Evolutionary conservation across 805 yeast genomes (phyloP).

Genomic region (Candida tallmaniae): DNA sequence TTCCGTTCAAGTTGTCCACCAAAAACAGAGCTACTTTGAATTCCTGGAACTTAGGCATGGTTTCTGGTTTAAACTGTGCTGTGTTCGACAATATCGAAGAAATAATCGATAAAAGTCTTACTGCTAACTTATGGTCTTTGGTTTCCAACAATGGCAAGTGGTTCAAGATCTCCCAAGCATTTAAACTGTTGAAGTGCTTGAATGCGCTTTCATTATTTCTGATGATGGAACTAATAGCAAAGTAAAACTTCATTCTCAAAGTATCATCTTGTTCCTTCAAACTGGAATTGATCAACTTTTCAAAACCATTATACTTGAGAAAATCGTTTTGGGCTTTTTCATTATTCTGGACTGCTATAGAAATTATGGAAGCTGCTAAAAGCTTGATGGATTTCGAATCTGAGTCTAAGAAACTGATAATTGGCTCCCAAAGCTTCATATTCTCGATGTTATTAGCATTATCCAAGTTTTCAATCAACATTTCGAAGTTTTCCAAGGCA

Average conservation of each 20-base stretch:
- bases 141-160: constrained; percentile 24
- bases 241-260: constrained; percentile 60
- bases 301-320: constrained; percentile 46
- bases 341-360: constrained; percentile 92
- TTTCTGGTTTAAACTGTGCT: constrained; percentile 32
- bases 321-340: constrained; percentile 68
- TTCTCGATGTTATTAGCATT: constrained; percentile 91
- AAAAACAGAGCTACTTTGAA: constrained; percentile 31
- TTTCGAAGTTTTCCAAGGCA: constrained; percentile 88
- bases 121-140: constrained; percentile 37
- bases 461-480: constrained; percentile 88
- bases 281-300: constrained; percentile 30
- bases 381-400: constrained; percentile 38
- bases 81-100: constrained; percentile 57
- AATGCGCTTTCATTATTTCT: constrained; percentile 64
- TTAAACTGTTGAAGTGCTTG: constrained; percentile 45
- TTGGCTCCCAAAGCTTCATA: constrained; percentile 72
- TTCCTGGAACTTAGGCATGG: constrained; percentile 34
- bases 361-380: constrained; percentile 69
- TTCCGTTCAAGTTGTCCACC: constrained; percentile 28
- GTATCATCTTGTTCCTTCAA: not conserved
- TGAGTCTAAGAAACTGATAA: constrained; percentile 51
- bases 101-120: constrained; percentile 53
- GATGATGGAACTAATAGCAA: constrained; percentile 70
- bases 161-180: constrained; percentile 58